These are phyloP conservation scores for Fusarium guadeloupense DNA, from an alignment of 2,329 filamentous ascomycete genomes.

Conservation along the genomic window DNA sequence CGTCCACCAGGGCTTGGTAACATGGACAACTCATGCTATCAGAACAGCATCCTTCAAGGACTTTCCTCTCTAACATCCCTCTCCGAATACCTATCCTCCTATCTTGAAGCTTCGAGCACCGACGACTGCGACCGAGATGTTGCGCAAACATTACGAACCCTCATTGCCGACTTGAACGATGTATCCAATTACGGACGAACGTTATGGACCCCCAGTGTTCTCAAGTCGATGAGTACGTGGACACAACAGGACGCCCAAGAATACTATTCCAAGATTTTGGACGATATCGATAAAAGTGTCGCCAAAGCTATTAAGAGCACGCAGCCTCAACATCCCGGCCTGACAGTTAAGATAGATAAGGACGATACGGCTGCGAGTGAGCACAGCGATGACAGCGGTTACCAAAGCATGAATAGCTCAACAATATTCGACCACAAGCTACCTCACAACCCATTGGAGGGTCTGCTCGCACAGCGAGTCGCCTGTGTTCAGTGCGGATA, in stretches of 20 bases:
- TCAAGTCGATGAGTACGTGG: constrained; percentile 95
- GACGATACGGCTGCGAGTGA: constrained; percentile 58
- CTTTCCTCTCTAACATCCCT: constrained; percentile 80
- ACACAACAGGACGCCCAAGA: constrained; percentile 98
- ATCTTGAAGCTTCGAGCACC: constrained; percentile 47
- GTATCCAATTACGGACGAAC: constrained; percentile 75
- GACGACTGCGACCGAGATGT: constrained; percentile 49
- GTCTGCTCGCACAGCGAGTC: constrained; percentile 86
- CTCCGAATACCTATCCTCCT: constrained; percentile 68
- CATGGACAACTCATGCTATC: constrained; percentile 95
- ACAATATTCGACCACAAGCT: constrained; percentile 51
- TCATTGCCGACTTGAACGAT: constrained; percentile 77
- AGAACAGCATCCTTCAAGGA: constrained; percentile 92
- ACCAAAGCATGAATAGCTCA: constrained; percentile 57
- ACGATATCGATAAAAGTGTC: constrained; percentile 83
- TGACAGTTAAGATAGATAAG: constrained; percentile 51
- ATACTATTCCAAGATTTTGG: constrained; percentile 90
- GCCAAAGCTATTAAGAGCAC: constrained; percentile 54
- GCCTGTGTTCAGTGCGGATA: constrained; percentile 86
- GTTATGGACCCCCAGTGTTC: constrained; percentile 80
- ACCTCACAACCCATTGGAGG: constrained; percentile 82
- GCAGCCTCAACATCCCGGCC: constrained; percentile 46
- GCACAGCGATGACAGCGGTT: constrained; percentile 66
- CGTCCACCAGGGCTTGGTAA: constrained; percentile 81
- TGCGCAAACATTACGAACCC: constrained; percentile 64